Evolutionary conservation across 2,329 filamentous ascomycete species (phyloP).

Genomic region (Colletotrichum scovillei): DNA sequence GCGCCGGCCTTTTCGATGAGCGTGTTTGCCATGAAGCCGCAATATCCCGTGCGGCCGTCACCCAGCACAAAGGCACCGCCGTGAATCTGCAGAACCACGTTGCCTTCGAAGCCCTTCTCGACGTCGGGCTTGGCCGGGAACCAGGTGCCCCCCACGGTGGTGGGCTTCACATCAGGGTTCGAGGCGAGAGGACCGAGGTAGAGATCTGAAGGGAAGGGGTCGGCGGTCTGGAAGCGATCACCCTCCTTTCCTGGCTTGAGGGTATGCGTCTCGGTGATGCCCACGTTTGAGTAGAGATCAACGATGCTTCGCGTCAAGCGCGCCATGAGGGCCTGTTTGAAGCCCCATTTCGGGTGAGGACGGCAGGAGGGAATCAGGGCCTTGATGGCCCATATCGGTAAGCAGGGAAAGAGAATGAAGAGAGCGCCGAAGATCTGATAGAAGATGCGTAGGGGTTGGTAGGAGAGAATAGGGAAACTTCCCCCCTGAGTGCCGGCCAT

Average conservation of each 20-base stretch:
- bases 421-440: constrained; percentile 11
- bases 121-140: constrained; percentile 37
- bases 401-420: constrained; percentile 2
- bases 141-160: constrained; percentile 39
- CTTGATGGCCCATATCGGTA: constrained; percentile 12
- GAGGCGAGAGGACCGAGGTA: constrained; percentile 36
- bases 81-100: constrained; percentile 45
- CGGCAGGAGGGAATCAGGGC: constrained; percentile 14
- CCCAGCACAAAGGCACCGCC: constrained; percentile 47
- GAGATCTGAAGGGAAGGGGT: constrained; percentile 27
- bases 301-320: constrained; percentile 13
- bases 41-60: constrained; percentile 44
- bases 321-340: constrained; percentile 23
- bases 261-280: constrained; percentile 19
- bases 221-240: constrained; percentile 39
- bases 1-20: constrained; percentile 40
- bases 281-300: constrained; percentile 20
- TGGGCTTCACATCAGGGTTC: constrained; percentile 34
- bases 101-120: constrained; percentile 19
- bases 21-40: constrained; percentile 41
- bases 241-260: constrained; percentile 42
- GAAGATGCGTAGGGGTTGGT: constrained; percentile 5
- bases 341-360: constrained; percentile 23
- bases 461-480: constrained; percentile 14
- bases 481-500: constrained; percentile 3